phyloP scores from a whole-genome alignment of 495 filamentous ascomycete genomes.

The Hypoxylon intermedium region DNA sequence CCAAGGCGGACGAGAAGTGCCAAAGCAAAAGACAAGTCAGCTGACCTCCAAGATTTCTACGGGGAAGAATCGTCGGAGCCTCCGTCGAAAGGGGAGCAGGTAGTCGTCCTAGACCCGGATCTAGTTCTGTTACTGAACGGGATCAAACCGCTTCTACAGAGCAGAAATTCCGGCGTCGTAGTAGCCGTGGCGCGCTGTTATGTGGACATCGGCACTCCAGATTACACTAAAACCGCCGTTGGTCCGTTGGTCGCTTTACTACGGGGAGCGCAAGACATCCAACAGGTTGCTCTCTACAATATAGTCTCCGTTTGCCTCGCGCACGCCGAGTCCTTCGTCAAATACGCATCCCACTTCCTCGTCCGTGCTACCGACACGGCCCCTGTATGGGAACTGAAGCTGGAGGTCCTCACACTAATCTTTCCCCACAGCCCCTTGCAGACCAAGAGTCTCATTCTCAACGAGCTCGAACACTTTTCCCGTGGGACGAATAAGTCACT shows the following conservation, averaged over 20 bases:
- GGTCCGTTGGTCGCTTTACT: constrained; percentile 87
- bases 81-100: constrained; percentile 60
- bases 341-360: constrained; percentile 86
- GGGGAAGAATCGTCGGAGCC: constrained; percentile 59
- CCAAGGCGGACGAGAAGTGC: constrained; percentile 69
- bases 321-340: constrained; percentile 76
- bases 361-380: constrained; percentile 81
- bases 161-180: constrained; percentile 90
- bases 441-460: constrained; percentile 83
- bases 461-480: constrained; percentile 92
- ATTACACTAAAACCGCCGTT: constrained; percentile 72
- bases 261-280: constrained; percentile 82
- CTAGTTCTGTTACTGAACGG: constrained; percentile 80
- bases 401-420: constrained; percentile 86
- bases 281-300: constrained; percentile 88
- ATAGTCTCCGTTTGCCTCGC: constrained; percentile 85
- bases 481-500: constrained; percentile 75
- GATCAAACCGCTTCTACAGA: constrained; percentile 84
- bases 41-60: constrained; percentile 75
- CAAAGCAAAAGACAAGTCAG: constrained; percentile 44
- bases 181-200: constrained; percentile 87
- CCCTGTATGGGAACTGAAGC: constrained; percentile 85
- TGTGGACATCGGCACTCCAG: constrained; percentile 76
- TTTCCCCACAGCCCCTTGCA: constrained; percentile 81
- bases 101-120: constrained; percentile 76